A percentile compares a stretch with the other conserved stretches of the same genome.
Evolutionary conservation across 2,329 filamentous ascomycete genomes (phyloP).

Genomic region (Calonectria multiphialidica): DNA sequence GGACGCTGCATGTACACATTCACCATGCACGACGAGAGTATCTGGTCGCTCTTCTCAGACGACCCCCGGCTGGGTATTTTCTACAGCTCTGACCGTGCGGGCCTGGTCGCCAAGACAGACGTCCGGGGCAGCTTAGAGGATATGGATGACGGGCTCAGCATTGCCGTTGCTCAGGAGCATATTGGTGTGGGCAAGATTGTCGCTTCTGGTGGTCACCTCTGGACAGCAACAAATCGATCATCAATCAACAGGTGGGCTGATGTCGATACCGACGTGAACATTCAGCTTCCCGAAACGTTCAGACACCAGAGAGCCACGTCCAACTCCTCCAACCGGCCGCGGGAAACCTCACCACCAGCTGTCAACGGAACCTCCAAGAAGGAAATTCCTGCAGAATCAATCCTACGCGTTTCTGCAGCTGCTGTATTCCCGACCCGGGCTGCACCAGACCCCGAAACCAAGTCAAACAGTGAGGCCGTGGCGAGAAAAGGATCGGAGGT

Average conservation of each 20-base stretch:
- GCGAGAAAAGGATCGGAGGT: constrained; percentile 55
- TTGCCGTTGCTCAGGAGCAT: constrained; percentile 94
- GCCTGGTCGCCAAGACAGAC: constrained; percentile 96
- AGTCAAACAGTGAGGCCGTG: constrained; percentile 59
- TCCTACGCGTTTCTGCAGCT: constrained; percentile 87
- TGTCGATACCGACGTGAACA: constrained; percentile 81
- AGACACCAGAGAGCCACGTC: constrained; percentile 61
- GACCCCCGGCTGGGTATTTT: constrained; percentile 89
- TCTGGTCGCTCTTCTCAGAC: constrained; percentile 95
- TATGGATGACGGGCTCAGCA: constrained; percentile 88
- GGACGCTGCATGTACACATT: constrained; percentile 97
- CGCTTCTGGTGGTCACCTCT: constrained; percentile 81
- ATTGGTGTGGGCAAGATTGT: constrained; percentile 80
- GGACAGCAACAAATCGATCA: constrained; percentile 90
- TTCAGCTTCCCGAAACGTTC: constrained; percentile 72
- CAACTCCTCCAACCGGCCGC: constrained; percentile 54
- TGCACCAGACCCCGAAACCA: constrained; percentile 66
- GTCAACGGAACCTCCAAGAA: constrained; percentile 59
- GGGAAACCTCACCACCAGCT: constrained; percentile 48
- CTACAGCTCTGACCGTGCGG: constrained; percentile 94
- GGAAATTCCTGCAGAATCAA: constrained; percentile 81
- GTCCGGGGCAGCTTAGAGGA: constrained; percentile 75
- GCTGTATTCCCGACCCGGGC: constrained; percentile 77
- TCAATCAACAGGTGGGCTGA: constrained; percentile 94
- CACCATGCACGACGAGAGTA: constrained; percentile 98